Conservation (phyloP, 2,329 filamentous ascomycete species). For the Huntiella moniliformis region DNA sequence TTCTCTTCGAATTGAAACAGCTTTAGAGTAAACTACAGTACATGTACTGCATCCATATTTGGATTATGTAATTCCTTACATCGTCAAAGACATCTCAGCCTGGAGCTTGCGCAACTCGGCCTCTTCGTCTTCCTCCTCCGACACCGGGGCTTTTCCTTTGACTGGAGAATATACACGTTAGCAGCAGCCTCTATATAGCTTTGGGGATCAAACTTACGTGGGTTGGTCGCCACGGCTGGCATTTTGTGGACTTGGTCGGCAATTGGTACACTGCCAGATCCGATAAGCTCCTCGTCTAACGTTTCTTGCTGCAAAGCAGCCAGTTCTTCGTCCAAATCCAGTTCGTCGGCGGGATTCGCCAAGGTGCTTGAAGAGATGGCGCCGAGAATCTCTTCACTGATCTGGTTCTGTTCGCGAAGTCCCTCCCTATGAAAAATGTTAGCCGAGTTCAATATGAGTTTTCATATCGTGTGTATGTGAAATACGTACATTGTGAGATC, state of each 20-base stretch:
- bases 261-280: conserved; percentile 69
- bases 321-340: conserved; percentile 69
- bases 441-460: background rate
- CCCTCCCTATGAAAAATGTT: conserved; percentile 45
- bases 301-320: conserved; percentile 78
- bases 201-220: conserved; percentile 39
- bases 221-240: conserved; percentile 54
- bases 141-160: conserved; percentile 28
- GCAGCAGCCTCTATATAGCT: too few relatives aligned
- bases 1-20: too few relatives aligned
- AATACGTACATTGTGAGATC: conserved; percentile 73
- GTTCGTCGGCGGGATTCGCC: conserved; percentile 60
- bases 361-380: conserved; percentile 58
- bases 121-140: conserved; percentile 69
- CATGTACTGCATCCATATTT: background rate
- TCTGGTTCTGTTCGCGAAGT: conserved; percentile 75
- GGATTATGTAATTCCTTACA: conserved; percentile 21
- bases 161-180: conserved; percentile 18
- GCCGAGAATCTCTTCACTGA: conserved; percentile 81
- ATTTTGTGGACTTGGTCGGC: conserved; percentile 58
- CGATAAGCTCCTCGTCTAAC: conserved; percentile 84
- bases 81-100: conserved; percentile 80
- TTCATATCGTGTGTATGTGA: background rate
- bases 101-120: conserved; percentile 83
- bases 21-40: background rate